Base-by-base conservation (phyloP, 73 alveolate genomes). In the Blepharisma japonicum region DNA sequence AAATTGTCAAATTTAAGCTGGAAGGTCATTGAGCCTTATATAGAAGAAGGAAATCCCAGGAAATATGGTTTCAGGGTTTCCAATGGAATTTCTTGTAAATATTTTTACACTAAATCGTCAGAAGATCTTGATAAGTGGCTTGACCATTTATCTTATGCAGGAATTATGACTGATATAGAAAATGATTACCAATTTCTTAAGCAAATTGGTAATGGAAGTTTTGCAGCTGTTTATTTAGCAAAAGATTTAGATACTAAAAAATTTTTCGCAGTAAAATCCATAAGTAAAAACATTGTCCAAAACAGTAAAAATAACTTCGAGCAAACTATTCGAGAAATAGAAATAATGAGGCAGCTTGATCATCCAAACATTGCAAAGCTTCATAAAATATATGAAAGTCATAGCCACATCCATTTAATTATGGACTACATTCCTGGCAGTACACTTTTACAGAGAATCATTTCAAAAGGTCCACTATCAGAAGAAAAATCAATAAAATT, bases 361-460 rank as follows among this genome's bases (percentile, higher is more conserved):
- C 89, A 82, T 80, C 83, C 83, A 45, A 71, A 76, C 23, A 6
- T 82, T 0, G 50, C 55, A 18, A 78, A 78, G 55, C 45, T 82
- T 55, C 80, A 77, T 83, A 88, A 84, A n/a, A 77, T 54, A 25
- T 87, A 77, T 66, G 96, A 89, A 78, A 90, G 78, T 71, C 86
- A 85, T n/a, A 45, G 56, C 1, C 27, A 68, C 32, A 55, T 89
- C 6, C 90, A 71, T 66, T 78, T 89, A 8, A 85, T 87, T 7
- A 67, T 71, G 61, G 96, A 89, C 14, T 86, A 82, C 50, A 61
- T 81, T 14, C 83, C 71, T 21, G 96, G 96, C 3, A 91, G 91
- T 27, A 83, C 68, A 50, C 80, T 89, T 42, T 82, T 77, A 42
- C 81, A 89, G 32, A 68, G 89, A 38, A 56, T 89, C 45, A 51